Percentiles rank a stretch among this genome's conserved stretches.
These are phyloP conservation scores for Hydnum rufescens DNA, from an alignment of 768 basidiomycete genomes.

Conservation along the genomic window DNA sequence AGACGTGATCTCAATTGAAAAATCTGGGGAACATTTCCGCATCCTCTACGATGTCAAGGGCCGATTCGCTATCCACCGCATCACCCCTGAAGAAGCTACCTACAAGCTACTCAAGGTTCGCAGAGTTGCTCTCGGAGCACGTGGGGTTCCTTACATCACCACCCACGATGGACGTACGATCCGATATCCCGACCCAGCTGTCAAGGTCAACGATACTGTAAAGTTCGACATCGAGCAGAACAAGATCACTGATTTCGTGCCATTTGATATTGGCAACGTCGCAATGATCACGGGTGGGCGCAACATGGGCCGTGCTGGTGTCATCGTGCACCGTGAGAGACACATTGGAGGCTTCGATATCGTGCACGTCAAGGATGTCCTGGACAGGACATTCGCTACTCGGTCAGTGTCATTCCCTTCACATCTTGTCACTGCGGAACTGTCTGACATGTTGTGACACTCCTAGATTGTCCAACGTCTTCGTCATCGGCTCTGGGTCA, in stretches of 20 bases:
- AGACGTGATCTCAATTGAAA: constrained; percentile 96
- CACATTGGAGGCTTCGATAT: constrained; percentile 98
- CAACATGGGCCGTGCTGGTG: constrained; percentile 97
- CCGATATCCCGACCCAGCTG: constrained; percentile 92
- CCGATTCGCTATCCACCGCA: constrained; percentile 98
- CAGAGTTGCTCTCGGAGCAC: constrained; percentile 75
- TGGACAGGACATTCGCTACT: constrained; percentile 93
- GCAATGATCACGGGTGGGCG: constrained; percentile 97
- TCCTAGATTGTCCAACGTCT: constrained; percentile 81
- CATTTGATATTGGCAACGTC: constrained; percentile 94
- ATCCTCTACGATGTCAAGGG: constrained; percentile 98
- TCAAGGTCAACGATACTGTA: constrained; percentile 93
- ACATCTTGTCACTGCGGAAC: too few species aligned
- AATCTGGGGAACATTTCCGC: constrained; percentile 98
- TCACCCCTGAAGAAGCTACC: constrained; percentile 88
- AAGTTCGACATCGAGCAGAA: constrained; percentile 90
- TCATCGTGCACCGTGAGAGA: constrained; percentile 91
- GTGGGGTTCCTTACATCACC: constrained; percentile 91
- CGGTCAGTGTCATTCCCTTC: constrained; percentile 32
- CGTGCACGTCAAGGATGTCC: constrained; percentile 87
- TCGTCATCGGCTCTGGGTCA: constrained; percentile 86
- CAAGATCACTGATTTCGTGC: constrained; percentile 79
- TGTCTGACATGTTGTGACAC: neutral
- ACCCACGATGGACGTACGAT: constrained; percentile 99
- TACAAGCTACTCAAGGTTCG: constrained; percentile 95